Evolutionary conservation across 805 yeast genomes (phyloP).

Genomic region (Candida dajiaensis): DNA sequence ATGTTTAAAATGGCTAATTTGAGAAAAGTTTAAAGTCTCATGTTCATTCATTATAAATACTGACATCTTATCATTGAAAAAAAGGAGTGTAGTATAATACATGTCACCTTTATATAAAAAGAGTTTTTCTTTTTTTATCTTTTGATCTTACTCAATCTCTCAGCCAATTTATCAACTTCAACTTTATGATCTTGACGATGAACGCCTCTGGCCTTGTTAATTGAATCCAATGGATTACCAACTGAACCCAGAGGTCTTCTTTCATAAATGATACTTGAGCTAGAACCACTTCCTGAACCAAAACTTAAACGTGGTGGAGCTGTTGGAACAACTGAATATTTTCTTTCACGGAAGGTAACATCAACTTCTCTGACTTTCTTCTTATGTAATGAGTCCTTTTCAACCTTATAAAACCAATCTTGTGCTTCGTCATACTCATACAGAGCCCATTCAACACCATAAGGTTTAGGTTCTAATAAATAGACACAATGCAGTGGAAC

Average conservation of each 20-base stretch:
- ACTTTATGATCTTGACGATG: conserved; percentile 2
- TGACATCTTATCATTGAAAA: no score
- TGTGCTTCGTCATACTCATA: conserved; percentile 77
- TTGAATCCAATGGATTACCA: conserved; percentile 1
- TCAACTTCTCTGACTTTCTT: conserved; percentile 63
- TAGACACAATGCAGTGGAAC: conserved; percentile 91
- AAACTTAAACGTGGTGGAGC: conserved; percentile 43
- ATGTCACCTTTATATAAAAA: no score
- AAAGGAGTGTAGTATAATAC: no score
- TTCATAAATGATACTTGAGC: conserved; percentile 1
- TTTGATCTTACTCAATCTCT: conserved; percentile 19
- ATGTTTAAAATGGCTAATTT: conserved; percentile 2
- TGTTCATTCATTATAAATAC: not conserved
- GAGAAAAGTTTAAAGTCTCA: conserved; percentile 4
- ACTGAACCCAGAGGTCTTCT: not conserved
- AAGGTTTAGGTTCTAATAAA: conserved; percentile 87
- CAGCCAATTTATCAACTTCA: conserved; percentile 26
- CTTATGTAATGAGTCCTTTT: conserved; percentile 34
- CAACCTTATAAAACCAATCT: conserved; percentile 73
- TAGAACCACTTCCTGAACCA: conserved; percentile 1
- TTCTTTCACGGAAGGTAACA: conserved; percentile 61
- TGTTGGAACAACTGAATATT: conserved; percentile 71
- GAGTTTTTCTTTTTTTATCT: not conserved
- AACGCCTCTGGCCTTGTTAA: conserved; percentile 18
- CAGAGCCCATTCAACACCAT: conserved; percentile 90